A percentile compares a stretch with the other conserved stretches of the same genome.
phyloP scores from a whole-genome alignment of 140 eudicot genomes.

The Ambrosia hybrid region DNA sequence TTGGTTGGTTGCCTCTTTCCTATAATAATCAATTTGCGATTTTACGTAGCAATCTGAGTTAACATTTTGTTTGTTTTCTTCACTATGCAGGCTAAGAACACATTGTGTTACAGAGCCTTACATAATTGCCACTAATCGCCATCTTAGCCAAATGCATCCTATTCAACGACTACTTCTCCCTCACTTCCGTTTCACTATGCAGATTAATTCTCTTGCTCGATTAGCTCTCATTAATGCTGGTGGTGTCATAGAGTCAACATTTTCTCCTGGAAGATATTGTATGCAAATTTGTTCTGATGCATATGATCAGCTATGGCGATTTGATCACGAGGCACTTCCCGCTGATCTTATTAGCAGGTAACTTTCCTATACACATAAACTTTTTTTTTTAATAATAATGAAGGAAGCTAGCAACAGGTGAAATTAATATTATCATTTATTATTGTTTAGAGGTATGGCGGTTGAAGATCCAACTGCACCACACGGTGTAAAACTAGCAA shows the following conservation, averaged over 20 bases:
- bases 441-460: slow-evolving; percentile 52
- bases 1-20: slow-evolving; percentile 31
- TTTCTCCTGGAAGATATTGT: slow-evolving; percentile 40
- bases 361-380: background rate
- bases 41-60: background rate
- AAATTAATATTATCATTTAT: background rate
- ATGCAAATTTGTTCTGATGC: slow-evolving; percentile 49
- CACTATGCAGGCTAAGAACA: slow-evolving; percentile 53
- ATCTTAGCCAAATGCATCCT: slow-evolving; percentile 66
- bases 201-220: slow-evolving; percentile 62
- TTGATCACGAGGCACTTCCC: slow-evolving; percentile 60
- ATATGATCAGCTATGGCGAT: slow-evolving; percentile 59
- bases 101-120: slow-evolving; percentile 67
- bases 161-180: slow-evolving; percentile 52
- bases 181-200: slow-evolving; percentile 63
- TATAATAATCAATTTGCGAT: background rate
- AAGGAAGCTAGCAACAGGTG: background rate
- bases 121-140: slow-evolving; percentile 62
- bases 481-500: slow-evolving; percentile 42
- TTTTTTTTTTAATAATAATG: background rate
- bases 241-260: slow-evolving; percentile 48
- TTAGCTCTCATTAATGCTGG: slow-evolving; percentile 43
- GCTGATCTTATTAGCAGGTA: slow-evolving; percentile 65
- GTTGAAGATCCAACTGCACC: slow-evolving; percentile 37
- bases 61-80: background rate